Evolutionary conservation across 1,284 basidiomycete species (phyloP).

Genomic region (Fomitopsis betulina): DNA sequence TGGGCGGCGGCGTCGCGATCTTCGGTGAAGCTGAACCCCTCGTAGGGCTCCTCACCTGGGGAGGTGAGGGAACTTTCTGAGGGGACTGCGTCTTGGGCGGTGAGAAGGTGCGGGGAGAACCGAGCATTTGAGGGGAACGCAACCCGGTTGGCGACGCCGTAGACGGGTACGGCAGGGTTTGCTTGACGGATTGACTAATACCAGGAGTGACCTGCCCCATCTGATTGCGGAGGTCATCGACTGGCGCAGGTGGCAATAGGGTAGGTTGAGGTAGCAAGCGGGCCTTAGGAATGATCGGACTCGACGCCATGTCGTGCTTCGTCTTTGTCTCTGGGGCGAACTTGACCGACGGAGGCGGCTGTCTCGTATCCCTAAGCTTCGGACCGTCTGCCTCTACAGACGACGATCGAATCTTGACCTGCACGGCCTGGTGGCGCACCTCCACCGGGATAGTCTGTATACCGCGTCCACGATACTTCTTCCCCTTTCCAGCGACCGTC

Average conservation of each 20-base stretch:
- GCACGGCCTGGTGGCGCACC: slow-evolving; percentile 48
- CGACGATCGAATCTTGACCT: slow-evolving; percentile 33
- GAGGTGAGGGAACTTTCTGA: slow-evolving; percentile 14
- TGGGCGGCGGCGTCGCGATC: slow-evolving; percentile 7
- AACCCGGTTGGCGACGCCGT: slow-evolving; percentile 27
- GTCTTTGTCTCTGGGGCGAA: neutral
- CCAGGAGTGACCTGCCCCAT: slow-evolving; percentile 18
- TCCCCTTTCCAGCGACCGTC: slow-evolving; percentile 32
- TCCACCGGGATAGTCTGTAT: slow-evolving; percentile 56
- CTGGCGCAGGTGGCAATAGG: slow-evolving; percentile 23
- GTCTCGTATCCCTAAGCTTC: slow-evolving; percentile 11
- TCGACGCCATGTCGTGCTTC: slow-evolving; percentile 12
- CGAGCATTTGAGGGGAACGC: slow-evolving; percentile 28
- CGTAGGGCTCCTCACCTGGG: slow-evolving; percentile 5
- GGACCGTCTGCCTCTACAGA: slow-evolving; percentile 12
- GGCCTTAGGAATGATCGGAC: slow-evolving; percentile 1
- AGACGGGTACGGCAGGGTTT: slow-evolving; percentile 25
- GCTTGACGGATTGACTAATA: slow-evolving; percentile 11
- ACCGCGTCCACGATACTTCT: slow-evolving; percentile 53
- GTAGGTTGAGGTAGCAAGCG: slow-evolving; percentile 2
- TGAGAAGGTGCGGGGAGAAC: slow-evolving; percentile 30
- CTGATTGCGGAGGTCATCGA: slow-evolving; percentile 22
- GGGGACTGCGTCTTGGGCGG: slow-evolving; percentile 21
- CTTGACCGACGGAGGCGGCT: neutral
- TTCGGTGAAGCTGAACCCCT: slow-evolving; percentile 13